A percentile compares a stretch with the other conserved stretches of the same genome.
These are phyloP conservation scores for Afroboletus lepidellus DNA, from an alignment of 1,284 basidiomycete genomes.

Conservation along the genomic window DNA sequence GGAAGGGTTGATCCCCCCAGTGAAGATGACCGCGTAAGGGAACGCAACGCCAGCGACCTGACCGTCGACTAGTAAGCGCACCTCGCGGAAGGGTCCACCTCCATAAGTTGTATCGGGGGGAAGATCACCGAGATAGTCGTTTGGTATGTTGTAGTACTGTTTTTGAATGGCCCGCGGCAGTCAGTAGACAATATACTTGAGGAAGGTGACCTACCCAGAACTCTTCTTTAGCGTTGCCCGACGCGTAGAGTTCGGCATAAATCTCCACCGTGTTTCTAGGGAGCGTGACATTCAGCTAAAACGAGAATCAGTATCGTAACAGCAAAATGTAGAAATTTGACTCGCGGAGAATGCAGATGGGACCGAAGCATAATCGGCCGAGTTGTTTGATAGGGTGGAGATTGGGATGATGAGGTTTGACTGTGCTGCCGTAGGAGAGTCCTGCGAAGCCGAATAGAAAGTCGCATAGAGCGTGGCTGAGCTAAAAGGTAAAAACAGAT, in stretches of 20 bases:
- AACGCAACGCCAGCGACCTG: slow-evolving; percentile 71
- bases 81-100: slow-evolving; percentile 76
- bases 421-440: slow-evolving; percentile 56
- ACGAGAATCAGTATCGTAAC: background rate
- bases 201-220: slow-evolving; percentile 57
- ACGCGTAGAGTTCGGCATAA: slow-evolving; percentile 71
- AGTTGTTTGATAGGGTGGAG: slow-evolving; percentile 58
- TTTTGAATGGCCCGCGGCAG: background rate
- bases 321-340: background rate
- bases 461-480: slow-evolving; percentile 67
- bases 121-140: slow-evolving; percentile 55
- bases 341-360: slow-evolving; percentile 70
- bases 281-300: slow-evolving; percentile 63
- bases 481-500: background rate
- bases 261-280: slow-evolving; percentile 66
- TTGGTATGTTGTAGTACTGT: slow-evolving; percentile 71
- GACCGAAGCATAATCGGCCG: slow-evolving; percentile 68
- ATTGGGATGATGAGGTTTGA: slow-evolving; percentile 69
- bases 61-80: slow-evolving; percentile 75
- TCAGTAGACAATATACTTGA: slow-evolving; percentile 1
- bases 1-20: slow-evolving; percentile 73
- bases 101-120: slow-evolving; percentile 53
- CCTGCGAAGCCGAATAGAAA: slow-evolving; percentile 58
- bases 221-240: slow-evolving; percentile 73
- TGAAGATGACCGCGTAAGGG: slow-evolving; percentile 79